Evolutionary conservation across 306 rosid species (phyloP), one percentile per base, ranked within the genome.

Genomic region (Psophocarpus tetragonolobus): DNA sequence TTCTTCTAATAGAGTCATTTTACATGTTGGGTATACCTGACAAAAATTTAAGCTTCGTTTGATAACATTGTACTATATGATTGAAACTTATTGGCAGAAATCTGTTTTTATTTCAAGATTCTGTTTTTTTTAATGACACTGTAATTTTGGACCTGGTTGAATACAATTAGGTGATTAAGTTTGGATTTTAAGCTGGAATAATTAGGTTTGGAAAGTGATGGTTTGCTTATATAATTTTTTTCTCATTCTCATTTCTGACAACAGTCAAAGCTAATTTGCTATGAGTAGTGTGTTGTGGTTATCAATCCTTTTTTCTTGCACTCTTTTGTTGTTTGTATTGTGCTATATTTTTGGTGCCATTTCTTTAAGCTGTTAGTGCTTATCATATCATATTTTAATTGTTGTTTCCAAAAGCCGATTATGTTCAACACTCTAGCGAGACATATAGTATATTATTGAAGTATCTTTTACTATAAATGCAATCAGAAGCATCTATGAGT

Each of bases 1-100:
- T 70, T 70, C 38, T 67, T 57, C 38, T 68, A 41, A 50, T 21
- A n/a, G 23, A 20, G 42, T n/a, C 74, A 17, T 61, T 71, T 62
- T 24, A 5, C 56, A 24, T 66, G 39, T 36, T 51, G 67, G 63
- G 14, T 68, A 45, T 81, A 14, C 29, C 20, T 47, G 21, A 60
- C 30, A 53, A 63, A 68, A 47, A 26, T 3, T 10, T n/a, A 18
- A 26, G 14, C 24, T 15, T 74, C 45, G 64, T 57, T 57, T 69
- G 68, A 51, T 62, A 10, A 38, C 56, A 47, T 30, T 35, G 48
- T 9, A 8, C 35, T 33, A 54, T 42, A 12, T 66, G 65, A 39
- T 9, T 73, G 64, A 24, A 80, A 54, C 39, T 65, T 30, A 17
- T 67, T 33, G 33, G 26, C 58, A 8, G 51, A 45, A 38, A 48